These are phyloP conservation scores for Sanghuangporus weigelae DNA, from an alignment of 1,284 basidiomycete genomes.

Conservation along the genomic window DNA sequence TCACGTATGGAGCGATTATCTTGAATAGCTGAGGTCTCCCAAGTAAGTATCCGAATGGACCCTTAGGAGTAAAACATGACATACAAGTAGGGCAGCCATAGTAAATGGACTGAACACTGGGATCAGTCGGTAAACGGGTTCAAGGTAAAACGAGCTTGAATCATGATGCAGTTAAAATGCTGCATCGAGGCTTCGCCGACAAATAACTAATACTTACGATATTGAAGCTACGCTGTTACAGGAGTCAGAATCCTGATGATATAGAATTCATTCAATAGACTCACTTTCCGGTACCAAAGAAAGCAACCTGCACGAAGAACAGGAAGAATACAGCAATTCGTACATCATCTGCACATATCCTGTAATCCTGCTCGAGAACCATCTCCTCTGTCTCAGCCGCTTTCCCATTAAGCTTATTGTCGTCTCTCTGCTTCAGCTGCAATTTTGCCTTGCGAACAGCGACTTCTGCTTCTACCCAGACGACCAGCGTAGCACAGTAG, in stretches of 20 bases:
- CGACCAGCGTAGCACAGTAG: conserved; percentile 56
- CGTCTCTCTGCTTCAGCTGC: neutral
- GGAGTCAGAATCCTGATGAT: conserved; percentile 5
- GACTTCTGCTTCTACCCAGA: conserved; percentile 71
- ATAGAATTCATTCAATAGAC: conserved; percentile 27
- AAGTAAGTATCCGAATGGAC: neutral
- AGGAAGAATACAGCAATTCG: conserved; percentile 79
- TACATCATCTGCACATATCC: conserved; percentile 58
- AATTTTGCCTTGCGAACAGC: conserved; percentile 29
- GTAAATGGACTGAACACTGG: conserved; percentile 86
- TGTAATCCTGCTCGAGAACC: conserved; percentile 29
- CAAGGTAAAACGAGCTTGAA: conserved; percentile 78
- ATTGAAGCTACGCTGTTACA: conserved; percentile 77
- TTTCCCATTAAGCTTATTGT: conserved; percentile 1
- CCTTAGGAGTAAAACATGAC: conserved; percentile 19
- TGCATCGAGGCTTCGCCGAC: neutral
- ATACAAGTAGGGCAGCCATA: conserved; percentile 70
- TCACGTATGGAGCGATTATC: conserved; percentile 75
- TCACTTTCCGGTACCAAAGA: conserved; percentile 86
- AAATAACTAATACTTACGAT: conserved; percentile 45
- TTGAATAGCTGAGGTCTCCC: conserved; percentile 64
- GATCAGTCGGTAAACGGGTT: conserved; percentile 84
- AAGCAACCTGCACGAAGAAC: conserved; percentile 84
- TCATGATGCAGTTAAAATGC: conserved; percentile 9
- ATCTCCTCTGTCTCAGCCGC: conserved; percentile 5